Evolutionary conservation across 306 rosid genomes (phyloP), one percentile per base, ranked within the genome.

Genomic region (Cajanus cajan): DNA sequence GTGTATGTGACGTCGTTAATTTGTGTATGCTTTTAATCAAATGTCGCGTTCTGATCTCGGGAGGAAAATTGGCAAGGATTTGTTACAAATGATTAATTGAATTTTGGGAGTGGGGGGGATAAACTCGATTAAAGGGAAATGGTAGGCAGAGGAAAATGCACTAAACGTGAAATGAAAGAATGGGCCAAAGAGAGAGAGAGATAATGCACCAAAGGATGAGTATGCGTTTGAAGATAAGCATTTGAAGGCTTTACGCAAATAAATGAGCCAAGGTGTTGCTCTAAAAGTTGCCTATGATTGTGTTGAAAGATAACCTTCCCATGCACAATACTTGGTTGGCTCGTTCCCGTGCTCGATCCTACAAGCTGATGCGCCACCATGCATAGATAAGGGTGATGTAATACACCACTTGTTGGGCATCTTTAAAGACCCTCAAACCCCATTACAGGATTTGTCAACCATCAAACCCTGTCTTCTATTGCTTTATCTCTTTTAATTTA

Each of bases 161-260:
- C 85, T 73, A 67, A 76, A 83, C 81, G 77, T 78, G 85, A 78
- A 66, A 61, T 25, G 21, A 85, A 83, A 73, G 33, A 85, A 81
- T 73, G 85, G 85, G 88, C 83, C 81, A 78, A 4, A 37, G 70
- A 48, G 71, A 58, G 65, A 43, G 43, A 25, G 65, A 71, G 66
- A 72, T 55, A 62, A 68, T 39, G 86, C 71, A 73, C 45, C 44
- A 74, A 62, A 57, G 51, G 69, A 79, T 72, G 77, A 66, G 7
- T 48, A 65, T 76, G 79, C 47, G 41, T 68, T 44, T 74, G 1
- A 64, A 66, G 89, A 86, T 82, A 83, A 86, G 85, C 41, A 80
- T 83, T 76, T 45, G 78, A 86, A 33, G 85, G 65, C 87, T 80
- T 77, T 80, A 86, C 83, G 87, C 34, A 83, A 86, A 84, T 76